These are phyloP conservation scores for Pseudogymnoascus sp. DNA, from an alignment of 2,329 filamentous ascomycete species.

Conservation along the genomic window DNA sequence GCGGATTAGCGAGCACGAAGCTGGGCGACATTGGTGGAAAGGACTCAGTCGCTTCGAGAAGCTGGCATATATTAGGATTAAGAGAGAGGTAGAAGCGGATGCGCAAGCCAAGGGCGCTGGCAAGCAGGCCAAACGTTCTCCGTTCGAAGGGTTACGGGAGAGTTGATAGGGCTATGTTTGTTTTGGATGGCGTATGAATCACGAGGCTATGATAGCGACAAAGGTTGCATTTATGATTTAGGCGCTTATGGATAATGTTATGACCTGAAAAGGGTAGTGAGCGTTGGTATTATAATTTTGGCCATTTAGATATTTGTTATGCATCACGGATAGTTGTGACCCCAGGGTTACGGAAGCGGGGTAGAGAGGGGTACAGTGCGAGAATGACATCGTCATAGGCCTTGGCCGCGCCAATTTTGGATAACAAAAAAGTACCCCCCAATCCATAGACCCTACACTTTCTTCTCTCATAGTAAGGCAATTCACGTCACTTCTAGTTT, in stretches of 20 bases:
- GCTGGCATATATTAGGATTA: conserved; percentile 72
- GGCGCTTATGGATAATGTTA: conserved; percentile 1
- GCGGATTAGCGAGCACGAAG: conserved; percentile 76
- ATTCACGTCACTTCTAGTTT: not conserved
- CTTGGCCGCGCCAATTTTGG: not conserved
- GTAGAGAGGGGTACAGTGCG: not conserved
- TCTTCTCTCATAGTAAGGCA: not conserved
- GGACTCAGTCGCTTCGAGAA: conserved; percentile 82
- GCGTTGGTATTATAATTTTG: not conserved
- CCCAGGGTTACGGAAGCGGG: conserved; percentile 7
- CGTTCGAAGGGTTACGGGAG: not conserved
- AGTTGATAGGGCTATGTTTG: not conserved
- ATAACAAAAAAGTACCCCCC: not conserved
- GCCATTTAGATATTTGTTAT: not conserved
- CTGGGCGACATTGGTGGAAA: conserved; percentile 88
- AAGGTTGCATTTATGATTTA: conserved; percentile 5
- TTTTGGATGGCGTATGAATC: conserved; percentile 7
- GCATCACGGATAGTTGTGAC: not conserved
- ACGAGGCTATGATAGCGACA: not conserved
- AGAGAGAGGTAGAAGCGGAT: conserved; percentile 55
- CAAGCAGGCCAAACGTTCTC: conserved; percentile 1
- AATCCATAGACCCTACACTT: not conserved
- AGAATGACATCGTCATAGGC: not conserved
- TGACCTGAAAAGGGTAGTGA: not conserved
- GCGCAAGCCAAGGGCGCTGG: conserved; percentile 1